Base-by-base conservation (phyloP, 2,329 filamentous ascomycete species). In the Penicillium sp. region DNA sequence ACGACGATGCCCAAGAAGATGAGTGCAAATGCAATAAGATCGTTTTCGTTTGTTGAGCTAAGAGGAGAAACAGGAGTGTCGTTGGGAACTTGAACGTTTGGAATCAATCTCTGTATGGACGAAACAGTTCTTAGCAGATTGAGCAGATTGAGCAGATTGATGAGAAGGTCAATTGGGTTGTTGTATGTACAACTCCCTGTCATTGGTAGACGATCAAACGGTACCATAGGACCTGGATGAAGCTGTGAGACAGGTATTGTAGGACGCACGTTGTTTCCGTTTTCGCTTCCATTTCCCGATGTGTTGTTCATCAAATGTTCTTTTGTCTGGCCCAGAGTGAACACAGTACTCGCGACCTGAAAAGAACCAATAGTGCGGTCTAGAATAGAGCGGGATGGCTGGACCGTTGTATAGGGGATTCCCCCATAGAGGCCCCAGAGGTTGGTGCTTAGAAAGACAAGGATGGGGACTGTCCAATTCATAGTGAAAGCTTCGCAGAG, bases 321-420 rank as follows among this genome's bases (percentile, higher is more conserved):
- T 11, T 8, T 42, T 42, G 39, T 42, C 19, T 42, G 39, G 39
- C 39, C 39, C 1, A 55, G 50, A 7, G 57, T 55, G 26, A 66
- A 62, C 14, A 61, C 51, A 11, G 62, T 54, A 35, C 55, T 57
- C 16, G 64, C 62, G 39, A 67, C 29, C 50, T 69, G 63, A 16
- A 65, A 49, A 23, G 60, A 58, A n/a, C 62, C 62, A 11, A 63
- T 26, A 11, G 62, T 48, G 39, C 67, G 63, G 7, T 66, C 63
- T 9, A 57, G 31, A 16, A 62, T 31, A 11, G 65, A 56, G 14
- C 54, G 53, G 19, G 56, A 47, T 26, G 64, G 61, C 13, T 61
- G 54, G 21, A 68, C 58, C 10, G 54, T 52, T 11, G 63, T 67
- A 35, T 62, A 60, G 1, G 67, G 67, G 37, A 69, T 58, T 14